Base-by-base conservation (phyloP, 257 asterid species). In the Thymus quinquecostatus region DNA sequence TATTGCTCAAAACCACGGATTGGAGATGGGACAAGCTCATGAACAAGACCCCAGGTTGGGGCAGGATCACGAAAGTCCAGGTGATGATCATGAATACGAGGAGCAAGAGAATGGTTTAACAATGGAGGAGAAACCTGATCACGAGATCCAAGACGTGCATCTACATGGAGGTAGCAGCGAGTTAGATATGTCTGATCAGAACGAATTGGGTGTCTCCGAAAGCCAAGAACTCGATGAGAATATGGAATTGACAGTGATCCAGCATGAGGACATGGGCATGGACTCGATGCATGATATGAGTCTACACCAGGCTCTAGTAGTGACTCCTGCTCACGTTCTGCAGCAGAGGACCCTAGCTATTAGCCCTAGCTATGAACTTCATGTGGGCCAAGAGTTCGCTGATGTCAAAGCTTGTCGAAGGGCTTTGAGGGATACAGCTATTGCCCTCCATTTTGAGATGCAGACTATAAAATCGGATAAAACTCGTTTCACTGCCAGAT, bases 351-450 rank as follows among this genome's bases (percentile, higher is more conserved):
- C 92, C 21, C 78, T 83, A 60, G 81, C 88, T 66, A 50, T 81
- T 33, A 58, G 64, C 70, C 88, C 96, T 14, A 88, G 81, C 80
- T 87, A 75, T 44, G 94, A 91, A 78, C 92, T 93, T 57, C 96
- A 81, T 6, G 97, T 94, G 66, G 99, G 99, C 33, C 99, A 94
- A 82, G 99, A 91, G 76, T 94, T 94, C 58, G 77, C 99, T 3
- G 99, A 94, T 77, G 96, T 89, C 34, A 88, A 83, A 75, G 89
- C 97, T 75, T 94, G 97, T 60, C 79, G 99, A n/a, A 84, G 96
- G 80, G 99, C 99, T 30, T 71, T 94, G 67, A 81, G 96, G 75
- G 96, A 94, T 85, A 89, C 95, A 3, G 98, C 99, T 50, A 94
- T 94, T 57, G 96, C 93, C 28, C 92, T 89, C 66, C 99, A 94